These are phyloP conservation scores for Chamaecyparis obtusa DNA, from an alignment of 75 land plant species.

Conservation along the genomic window DNA sequence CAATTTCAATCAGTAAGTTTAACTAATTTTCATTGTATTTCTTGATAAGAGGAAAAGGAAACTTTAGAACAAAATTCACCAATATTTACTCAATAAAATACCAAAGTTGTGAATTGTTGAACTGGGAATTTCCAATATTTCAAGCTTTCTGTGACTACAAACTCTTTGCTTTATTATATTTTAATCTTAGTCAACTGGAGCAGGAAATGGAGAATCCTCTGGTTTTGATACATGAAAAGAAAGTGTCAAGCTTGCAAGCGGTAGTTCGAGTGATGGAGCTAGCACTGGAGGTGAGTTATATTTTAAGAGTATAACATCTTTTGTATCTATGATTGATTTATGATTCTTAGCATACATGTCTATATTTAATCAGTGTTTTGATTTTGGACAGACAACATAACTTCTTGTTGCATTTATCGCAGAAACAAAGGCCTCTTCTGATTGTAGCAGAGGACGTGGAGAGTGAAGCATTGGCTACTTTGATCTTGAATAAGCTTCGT, in stretches of 20 bases:
- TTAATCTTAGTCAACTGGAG: not conserved
- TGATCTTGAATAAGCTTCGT: slow-evolving; percentile 77
- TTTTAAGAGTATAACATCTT: not conserved
- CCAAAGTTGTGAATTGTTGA: not conserved
- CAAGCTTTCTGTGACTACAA: not conserved
- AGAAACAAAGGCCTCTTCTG: slow-evolving; percentile 78
- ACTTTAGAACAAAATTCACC: not conserved
- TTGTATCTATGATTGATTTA: not conserved
- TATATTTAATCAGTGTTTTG: not conserved
- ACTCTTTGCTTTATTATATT: not conserved
- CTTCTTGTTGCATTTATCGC: slow-evolving; percentile 1
- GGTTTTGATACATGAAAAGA: slow-evolving; percentile 85
- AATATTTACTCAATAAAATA: not conserved
- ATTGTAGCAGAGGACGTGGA: slow-evolving; percentile 93
- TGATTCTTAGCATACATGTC: not conserved
- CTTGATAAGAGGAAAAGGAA: too few relatives aligned
- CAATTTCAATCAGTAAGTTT: not conserved
- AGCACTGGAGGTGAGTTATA: slow-evolving; percentile 58
- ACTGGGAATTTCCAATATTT: not conserved
- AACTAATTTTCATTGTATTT: not conserved
- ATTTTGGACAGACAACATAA: not conserved
- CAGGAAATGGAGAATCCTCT: slow-evolving; percentile 94
- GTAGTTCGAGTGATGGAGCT: slow-evolving; percentile 73
- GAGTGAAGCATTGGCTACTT: slow-evolving; percentile 75
- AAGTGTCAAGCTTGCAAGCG: slow-evolving; percentile 59